Evolutionary conservation across 192 early-diverging fungal species (phyloP), one percentile per base, ranked within the genome.

Genomic region (Umbelopsis sp.): DNA sequence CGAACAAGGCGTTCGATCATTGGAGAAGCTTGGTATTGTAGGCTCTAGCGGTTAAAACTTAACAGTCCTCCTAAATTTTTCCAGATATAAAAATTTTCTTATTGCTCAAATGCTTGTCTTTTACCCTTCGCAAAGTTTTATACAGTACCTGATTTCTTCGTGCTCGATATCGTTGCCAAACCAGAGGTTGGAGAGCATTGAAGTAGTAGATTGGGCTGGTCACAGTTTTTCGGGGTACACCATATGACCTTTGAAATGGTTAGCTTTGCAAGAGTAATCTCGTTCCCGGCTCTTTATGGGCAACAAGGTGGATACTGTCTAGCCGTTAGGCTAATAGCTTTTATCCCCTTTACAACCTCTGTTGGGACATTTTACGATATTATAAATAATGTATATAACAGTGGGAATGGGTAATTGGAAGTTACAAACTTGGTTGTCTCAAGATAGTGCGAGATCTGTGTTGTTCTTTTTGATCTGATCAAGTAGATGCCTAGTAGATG

Each of bases 1-100:
- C 27, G 97, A 98, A 79, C 79, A 92, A 44, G 97, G 97, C 64
- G 76, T 85, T 8, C 80, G 87, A 64, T 88, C 91, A 7, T 77
- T 98, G 61, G 91, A 85, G 4, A 87, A 87, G 69, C 65, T 87
- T 30, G 81, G 81, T 41, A 68, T 68, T 25, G 45, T 79, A 7
- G 70, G 73, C 18, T 70, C 77, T 12, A 73, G 71, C 21, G 52
- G 65, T 44, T 25, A 68, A 68, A 51, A 33, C 49, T 69, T 69
- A 11, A 12, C 55, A 35, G 55, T 61, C 55, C 27, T n/a, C 55
- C 12, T 16, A 11, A 16, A 15, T 25, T 25, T 16, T 16, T 15
- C 33, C 55, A 5, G 16, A 15, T 61, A 61, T 61, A 61, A 61
- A 61, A 27, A 27, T 35, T 35, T 61, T 61, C 18, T 27, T n/a